Conservation (phyloP, 2,329 filamentous ascomycete species). For the Pseudopyrenochaeta lycopersici region DNA sequence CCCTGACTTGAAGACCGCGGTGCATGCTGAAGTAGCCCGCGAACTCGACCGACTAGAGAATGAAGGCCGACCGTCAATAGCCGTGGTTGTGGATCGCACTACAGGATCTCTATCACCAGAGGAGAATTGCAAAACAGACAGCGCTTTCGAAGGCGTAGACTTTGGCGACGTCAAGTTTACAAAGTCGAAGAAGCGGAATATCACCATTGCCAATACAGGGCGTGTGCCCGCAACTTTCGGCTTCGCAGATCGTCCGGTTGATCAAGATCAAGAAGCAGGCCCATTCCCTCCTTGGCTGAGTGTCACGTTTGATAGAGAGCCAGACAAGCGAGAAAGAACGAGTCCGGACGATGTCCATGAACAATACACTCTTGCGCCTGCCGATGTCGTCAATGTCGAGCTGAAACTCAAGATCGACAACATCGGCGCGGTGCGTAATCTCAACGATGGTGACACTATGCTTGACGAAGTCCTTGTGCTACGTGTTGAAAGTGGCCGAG, state of each 20-base stretch:
- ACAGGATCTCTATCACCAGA: conserved; percentile 33
- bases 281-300: conserved; percentile 73
- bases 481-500: conserved; percentile 81
- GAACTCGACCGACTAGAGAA: conserved; percentile 93
- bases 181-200: conserved; percentile 68
- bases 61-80: conserved; percentile 82
- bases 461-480: conserved; percentile 91
- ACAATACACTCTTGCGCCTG: conserved; percentile 78
- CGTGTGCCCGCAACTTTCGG: conserved; percentile 79
- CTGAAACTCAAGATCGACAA: conserved; percentile 74
- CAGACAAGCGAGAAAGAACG: conserved; percentile 46
- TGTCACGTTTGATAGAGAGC: conserved; percentile 68
- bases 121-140: conserved; percentile 46
- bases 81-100: conserved; percentile 76
- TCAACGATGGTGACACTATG: conserved; percentile 73
- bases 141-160: conserved; percentile 68
- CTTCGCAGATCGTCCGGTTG: conserved; percentile 77
- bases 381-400: conserved; percentile 78
- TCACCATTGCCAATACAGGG: conserved; percentile 94
- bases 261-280: conserved; percentile 53
- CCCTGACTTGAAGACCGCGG: conserved; percentile 80
- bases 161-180: conserved; percentile 80
- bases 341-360: conserved; percentile 43
- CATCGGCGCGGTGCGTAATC: conserved; percentile 68
- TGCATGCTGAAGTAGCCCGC: conserved; percentile 86